Evolutionary conservation across 2,329 filamentous ascomycete species (phyloP).

Genomic region (Ceratocystiopsis sp.): DNA sequence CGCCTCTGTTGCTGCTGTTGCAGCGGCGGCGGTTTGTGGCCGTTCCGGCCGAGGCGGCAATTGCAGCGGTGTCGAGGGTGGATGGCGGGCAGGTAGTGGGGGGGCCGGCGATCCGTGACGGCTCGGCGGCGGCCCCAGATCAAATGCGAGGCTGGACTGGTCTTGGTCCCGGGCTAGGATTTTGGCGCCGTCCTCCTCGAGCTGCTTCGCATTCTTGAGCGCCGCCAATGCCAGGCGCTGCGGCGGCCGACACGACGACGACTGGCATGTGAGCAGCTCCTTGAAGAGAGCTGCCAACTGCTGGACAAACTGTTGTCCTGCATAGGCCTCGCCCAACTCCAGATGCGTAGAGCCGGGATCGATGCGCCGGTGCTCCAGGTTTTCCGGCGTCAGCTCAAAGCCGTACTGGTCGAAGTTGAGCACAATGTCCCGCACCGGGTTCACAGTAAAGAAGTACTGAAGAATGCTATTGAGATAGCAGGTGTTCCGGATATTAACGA

Average conservation of each 20-base stretch:
- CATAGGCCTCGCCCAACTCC: conserved; percentile 13
- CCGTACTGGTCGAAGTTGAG: conserved; percentile 56
- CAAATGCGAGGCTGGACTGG: not conserved
- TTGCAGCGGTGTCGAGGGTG: conserved; percentile 19
- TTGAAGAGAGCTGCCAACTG: conserved; percentile 56
- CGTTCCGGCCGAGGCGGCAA: conserved; percentile 4
- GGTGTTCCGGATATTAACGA: conserved; percentile 91
- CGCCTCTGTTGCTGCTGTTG: too few species aligned
- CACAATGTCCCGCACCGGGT: conserved; percentile 63
- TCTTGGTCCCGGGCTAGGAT: conserved; percentile 6
- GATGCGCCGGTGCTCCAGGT: conserved; percentile 34
- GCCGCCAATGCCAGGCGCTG: conserved; percentile 68
- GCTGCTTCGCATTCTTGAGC: conserved; percentile 27
- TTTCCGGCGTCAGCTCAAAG: conserved; percentile 47
- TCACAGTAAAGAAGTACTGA: conserved; percentile 86
- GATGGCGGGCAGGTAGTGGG: conserved; percentile 31
- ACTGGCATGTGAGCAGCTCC: conserved; percentile 47
- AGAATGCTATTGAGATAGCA: conserved; percentile 95
- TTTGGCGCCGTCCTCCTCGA: conserved; percentile 9
- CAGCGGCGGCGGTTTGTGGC: too few species aligned
- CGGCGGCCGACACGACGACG: conserved; percentile 49
- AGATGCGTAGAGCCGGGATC: conserved; percentile 19
- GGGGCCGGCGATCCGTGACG: conserved; percentile 16
- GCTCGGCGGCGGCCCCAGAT: not conserved
- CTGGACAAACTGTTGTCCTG: conserved; percentile 55